Conservation (phyloP, 2,329 filamentous ascomycete species). For the Sporothrix luriei region DNA sequence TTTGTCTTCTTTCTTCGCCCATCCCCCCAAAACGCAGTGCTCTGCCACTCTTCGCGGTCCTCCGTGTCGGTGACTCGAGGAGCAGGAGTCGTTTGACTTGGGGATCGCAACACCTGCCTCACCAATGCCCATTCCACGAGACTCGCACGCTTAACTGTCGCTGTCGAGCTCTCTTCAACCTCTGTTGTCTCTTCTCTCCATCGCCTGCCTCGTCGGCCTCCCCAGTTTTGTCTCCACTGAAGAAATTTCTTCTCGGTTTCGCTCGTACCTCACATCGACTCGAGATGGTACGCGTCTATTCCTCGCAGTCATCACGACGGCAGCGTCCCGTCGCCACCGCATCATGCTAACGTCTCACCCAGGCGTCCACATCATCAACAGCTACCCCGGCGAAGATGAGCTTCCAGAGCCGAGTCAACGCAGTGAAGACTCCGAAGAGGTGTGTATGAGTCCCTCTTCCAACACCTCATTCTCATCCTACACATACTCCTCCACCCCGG, state of each 20-base stretch:
- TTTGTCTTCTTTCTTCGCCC: conserved; percentile 6
- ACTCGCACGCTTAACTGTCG: conserved; percentile 32
- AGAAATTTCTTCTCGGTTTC: not conserved
- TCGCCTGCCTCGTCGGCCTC: not conserved
- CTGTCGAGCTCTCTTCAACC: conserved; percentile 23
- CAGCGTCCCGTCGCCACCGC: not conserved
- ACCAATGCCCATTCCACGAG: conserved; percentile 1
- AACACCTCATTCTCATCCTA: conserved; percentile 26
- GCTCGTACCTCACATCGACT: not conserved
- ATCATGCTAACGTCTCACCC: conserved; percentile 32
- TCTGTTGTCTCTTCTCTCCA: not conserved
- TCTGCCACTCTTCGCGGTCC: conserved; percentile 17
- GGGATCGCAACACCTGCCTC: conserved; percentile 17
- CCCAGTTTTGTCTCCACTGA: not conserved
- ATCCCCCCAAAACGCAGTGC: conserved; percentile 3
- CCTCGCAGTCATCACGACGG: not conserved
- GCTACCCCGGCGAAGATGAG: conserved; percentile 69
- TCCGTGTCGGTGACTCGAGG: conserved; percentile 10
- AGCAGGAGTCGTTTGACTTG: conserved; percentile 27
- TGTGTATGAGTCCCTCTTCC: conserved; percentile 46
- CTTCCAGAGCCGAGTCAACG: conserved; percentile 80
- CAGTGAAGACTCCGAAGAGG: conserved; percentile 87
- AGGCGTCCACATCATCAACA: conserved; percentile 74
- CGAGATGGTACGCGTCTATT: conserved; percentile 16
- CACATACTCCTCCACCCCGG: conserved; percentile 36